Conservation (phyloP, 228 moss, liverwort and hornwort genomes). For the Sphagnum magellanicum region DNA sequence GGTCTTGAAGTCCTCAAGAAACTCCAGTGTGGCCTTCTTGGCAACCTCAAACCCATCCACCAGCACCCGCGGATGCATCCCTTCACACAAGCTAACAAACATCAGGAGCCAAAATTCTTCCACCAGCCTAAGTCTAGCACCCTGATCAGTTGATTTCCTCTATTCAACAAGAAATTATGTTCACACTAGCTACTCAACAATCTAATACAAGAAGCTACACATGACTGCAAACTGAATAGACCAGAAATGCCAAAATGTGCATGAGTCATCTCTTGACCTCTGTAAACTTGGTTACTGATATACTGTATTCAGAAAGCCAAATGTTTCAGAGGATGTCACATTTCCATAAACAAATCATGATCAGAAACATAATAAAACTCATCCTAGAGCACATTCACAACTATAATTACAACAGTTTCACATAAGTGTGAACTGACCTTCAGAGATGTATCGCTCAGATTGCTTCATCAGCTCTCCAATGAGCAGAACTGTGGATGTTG, state of each 20-base stretch:
- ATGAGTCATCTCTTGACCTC: too few relatives aligned
- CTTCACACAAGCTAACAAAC: constrained; percentile 9
- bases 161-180: background rate
- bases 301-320: too few relatives aligned
- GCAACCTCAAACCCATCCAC: constrained; percentile 98
- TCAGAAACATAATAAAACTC: too few relatives aligned
- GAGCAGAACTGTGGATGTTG: constrained; percentile 84
- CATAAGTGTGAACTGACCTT: constrained; percentile 21
- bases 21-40: constrained; percentile 77
- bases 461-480: constrained; percentile 98
- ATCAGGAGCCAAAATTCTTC: too few relatives aligned
- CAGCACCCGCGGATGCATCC: constrained; percentile 92
- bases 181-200: too few relatives aligned
- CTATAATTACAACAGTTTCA: background rate
- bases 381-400: background rate
- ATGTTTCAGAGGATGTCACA: too few relatives aligned
- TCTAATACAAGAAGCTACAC: too few relatives aligned
- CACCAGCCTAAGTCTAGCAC: background rate
- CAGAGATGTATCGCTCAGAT: constrained; percentile 76
- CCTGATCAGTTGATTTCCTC: background rate
- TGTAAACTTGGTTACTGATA: too few relatives aligned
- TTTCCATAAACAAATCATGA: too few relatives aligned
- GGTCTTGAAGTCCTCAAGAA: constrained; percentile 86
- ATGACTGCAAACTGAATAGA: too few relatives aligned
- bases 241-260: too few relatives aligned